These are phyloP conservation scores for Colletotrichum brevisporum DNA, from an alignment of 2,329 filamentous ascomycete species.

Conservation along the genomic window DNA sequence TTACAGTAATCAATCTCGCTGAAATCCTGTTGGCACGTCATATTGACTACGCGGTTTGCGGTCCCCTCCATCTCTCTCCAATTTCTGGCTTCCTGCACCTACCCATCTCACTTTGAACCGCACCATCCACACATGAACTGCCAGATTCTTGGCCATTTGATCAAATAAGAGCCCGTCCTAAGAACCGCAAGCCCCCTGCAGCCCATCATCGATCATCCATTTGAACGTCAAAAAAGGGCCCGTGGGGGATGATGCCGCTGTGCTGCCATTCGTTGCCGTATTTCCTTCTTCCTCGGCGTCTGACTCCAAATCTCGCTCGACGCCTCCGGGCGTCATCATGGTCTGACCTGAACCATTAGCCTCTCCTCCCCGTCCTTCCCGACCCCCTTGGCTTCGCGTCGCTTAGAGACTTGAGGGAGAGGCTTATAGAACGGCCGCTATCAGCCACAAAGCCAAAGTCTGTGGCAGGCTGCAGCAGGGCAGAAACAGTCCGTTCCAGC, in stretches of 20 bases:
- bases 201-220: conserved; percentile 11
- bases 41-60: too few species aligned
- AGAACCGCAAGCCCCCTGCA: conserved; percentile 17
- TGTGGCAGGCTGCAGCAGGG: not conserved
- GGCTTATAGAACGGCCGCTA: not conserved
- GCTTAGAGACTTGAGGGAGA: too few species aligned
- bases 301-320: conserved; percentile 25
- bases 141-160: conserved; percentile 16
- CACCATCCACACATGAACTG: not conserved
- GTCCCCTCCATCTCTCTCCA: not conserved
- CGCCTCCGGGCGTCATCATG: conserved; percentile 39
- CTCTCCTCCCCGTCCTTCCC: conserved; percentile 11
- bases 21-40: not conserved
- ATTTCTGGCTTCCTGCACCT: conserved; percentile 9
- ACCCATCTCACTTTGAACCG: conserved; percentile 1
- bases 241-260: conserved; percentile 3
- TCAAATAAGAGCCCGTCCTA: not conserved
- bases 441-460: conserved; percentile 22
- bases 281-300: conserved; percentile 23
- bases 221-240: conserved; percentile 16
- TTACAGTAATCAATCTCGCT: not conserved
- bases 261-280: conserved; percentile 23
- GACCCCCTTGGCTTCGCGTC: not conserved
- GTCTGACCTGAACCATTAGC: conserved; percentile 32
- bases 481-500: not conserved